phyloP scores from a whole-genome alignment of 164 flowering plant species.

The Kingdonia uniflora region DNA sequence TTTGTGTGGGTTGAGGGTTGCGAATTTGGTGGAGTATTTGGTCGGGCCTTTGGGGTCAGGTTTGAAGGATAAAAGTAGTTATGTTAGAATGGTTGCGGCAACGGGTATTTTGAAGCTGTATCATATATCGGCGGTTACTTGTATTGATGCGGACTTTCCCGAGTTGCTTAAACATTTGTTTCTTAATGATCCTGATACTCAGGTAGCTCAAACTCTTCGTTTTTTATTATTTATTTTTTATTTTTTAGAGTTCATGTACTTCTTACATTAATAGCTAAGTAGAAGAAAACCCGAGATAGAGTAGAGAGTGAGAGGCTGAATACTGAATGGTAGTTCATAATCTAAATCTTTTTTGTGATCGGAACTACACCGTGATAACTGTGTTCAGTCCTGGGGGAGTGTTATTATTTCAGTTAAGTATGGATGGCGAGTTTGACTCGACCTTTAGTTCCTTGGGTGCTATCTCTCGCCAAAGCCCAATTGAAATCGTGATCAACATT shows the following conservation, averaged over 20 bases:
- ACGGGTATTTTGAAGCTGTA: slow-evolving; percentile 83
- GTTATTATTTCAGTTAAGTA: too few species aligned
- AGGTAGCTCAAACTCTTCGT: slow-evolving; percentile 28
- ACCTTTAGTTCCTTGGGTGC: too few species aligned
- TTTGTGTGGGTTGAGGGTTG: slow-evolving; percentile 71
- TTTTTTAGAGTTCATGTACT: background rate
- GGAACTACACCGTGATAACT: too few species aligned
- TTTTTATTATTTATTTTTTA: background rate
- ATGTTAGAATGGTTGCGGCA: slow-evolving; percentile 85
- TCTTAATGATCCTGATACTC: slow-evolving; percentile 81
- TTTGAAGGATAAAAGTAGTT: slow-evolving; percentile 69
- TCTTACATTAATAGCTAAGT: background rate
- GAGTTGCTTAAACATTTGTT: slow-evolving; percentile 61
- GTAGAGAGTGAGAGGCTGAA: too few species aligned
- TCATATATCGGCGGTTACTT: slow-evolving; percentile 76
- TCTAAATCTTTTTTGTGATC: too few species aligned
- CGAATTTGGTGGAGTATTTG: slow-evolving; percentile 89
- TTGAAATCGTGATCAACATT: too few species aligned
- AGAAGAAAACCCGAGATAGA: background rate
- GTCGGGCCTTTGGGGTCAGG: slow-evolving; percentile 94
- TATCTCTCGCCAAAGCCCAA: too few species aligned
- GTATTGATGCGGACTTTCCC: slow-evolving; percentile 88
- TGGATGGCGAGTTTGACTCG: too few species aligned
- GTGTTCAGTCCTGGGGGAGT: too few species aligned
- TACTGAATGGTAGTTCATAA: too few species aligned